phyloP scores from a whole-genome alignment of 1,284 basidiomycete genomes.

The Ceratobasidium sp. region DNA sequence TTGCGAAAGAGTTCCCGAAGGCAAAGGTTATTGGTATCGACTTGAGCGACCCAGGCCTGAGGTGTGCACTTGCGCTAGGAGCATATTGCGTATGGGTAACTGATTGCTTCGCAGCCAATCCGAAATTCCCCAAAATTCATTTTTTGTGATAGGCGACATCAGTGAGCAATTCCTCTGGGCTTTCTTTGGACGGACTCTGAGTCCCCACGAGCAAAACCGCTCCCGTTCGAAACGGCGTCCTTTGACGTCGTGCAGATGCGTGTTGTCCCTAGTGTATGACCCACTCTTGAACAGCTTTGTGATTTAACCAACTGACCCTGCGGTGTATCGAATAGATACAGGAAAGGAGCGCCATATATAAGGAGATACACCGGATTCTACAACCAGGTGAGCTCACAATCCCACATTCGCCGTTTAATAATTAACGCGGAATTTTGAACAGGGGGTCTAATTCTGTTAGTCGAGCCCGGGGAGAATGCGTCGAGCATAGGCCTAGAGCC shows the following conservation, averaged over 20 bases:
- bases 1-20: conserved; percentile 25
- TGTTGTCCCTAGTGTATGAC: conserved; percentile 20
- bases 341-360: conserved; percentile 4
- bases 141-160: conserved; percentile 22
- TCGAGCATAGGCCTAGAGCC: conserved; percentile 9
- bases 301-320: background rate
- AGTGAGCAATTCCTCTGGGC: background rate
- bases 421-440: background rate
- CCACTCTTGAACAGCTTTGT: background rate
- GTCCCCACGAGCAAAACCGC: background rate
- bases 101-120: background rate
- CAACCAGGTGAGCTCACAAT: conserved; percentile 7
- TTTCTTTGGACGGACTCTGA: background rate
- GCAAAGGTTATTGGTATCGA: conserved; percentile 22
- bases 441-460: conserved; percentile 22
- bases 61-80: background rate
- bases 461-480: conserved; percentile 11
- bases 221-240: background rate
- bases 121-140: conserved; percentile 1
- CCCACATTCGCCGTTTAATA: background rate
- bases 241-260: conserved; percentile 36
- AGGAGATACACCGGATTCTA: conserved; percentile 24
- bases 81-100: background rate
- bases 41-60: conserved; percentile 19
- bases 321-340: conserved; percentile 5